Conservation (phyloP, 2,329 filamentous ascomycete species). For the Hypomyces perniciosus region DNA sequence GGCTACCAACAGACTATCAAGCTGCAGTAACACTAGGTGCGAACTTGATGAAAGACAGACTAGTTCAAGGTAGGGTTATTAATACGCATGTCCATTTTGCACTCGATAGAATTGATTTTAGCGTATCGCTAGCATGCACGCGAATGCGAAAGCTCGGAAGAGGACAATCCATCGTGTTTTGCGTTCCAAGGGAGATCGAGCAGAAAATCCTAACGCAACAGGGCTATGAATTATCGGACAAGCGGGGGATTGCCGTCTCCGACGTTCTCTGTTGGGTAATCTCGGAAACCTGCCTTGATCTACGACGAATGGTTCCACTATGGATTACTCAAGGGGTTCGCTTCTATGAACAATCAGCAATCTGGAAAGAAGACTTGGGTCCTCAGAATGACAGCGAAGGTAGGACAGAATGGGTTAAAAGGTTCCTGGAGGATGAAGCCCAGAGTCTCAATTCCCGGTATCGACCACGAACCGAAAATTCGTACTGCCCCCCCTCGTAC, state of each 20-base stretch:
- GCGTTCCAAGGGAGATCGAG: slow-evolving; percentile 53
- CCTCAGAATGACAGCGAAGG: neutral
- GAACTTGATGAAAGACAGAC: slow-evolving; percentile 57
- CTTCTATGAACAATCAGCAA: slow-evolving; percentile 35
- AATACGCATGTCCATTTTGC: no score
- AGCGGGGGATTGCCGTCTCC: slow-evolving; percentile 34
- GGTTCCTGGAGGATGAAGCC: slow-evolving; percentile 50
- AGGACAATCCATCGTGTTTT: slow-evolving; percentile 59
- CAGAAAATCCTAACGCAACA: slow-evolving; percentile 37
- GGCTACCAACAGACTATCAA: slow-evolving; percentile 48
- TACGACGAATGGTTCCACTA: slow-evolving; percentile 44
- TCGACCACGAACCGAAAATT: no score
- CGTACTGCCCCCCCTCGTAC: no score
- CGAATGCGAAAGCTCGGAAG: slow-evolving; percentile 59
- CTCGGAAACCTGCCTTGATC: slow-evolving; percentile 47
- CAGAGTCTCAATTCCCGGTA: slow-evolving; percentile 42
- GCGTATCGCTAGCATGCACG: slow-evolving; percentile 50
- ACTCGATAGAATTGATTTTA: no score
- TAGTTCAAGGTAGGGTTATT: slow-evolving; percentile 55
- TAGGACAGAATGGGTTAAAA: slow-evolving; percentile 24
- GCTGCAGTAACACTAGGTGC: slow-evolving; percentile 63
- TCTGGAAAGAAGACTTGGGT: slow-evolving; percentile 25
- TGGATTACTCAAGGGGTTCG: slow-evolving; percentile 57
- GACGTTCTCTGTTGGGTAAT: slow-evolving; percentile 58
- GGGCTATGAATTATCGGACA: neutral